phyloP scores from a whole-genome alignment of 768 basidiomycete genomes.

The Gloeopeniophorella convolvens region DNA sequence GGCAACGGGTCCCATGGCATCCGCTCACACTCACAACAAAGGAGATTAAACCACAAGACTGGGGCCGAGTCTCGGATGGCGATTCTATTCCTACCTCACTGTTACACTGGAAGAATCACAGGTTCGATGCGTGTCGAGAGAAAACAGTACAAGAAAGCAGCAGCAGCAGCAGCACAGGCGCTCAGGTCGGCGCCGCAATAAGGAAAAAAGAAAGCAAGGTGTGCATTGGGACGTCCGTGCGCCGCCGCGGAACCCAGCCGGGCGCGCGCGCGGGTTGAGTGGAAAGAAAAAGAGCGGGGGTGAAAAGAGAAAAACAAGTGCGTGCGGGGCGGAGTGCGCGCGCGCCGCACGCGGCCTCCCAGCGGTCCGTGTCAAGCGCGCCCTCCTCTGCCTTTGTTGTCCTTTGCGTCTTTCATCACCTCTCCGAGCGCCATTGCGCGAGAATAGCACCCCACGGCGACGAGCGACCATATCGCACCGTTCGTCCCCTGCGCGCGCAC shows the following conservation, averaged over 20 bases:
- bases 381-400: conserved; percentile 52
- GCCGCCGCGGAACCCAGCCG: conserved; percentile 10
- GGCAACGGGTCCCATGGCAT: too few species aligned
- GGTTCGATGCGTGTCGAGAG: too few species aligned
- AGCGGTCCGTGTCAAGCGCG: conserved; percentile 38
- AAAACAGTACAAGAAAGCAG: too few species aligned
- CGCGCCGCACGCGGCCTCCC: conserved; percentile 13
- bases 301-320: neutral
- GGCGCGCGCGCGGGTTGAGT: neutral
- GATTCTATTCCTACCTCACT: too few species aligned
- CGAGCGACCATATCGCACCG: conserved; percentile 70
- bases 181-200: too few species aligned
- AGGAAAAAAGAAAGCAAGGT: neutral
- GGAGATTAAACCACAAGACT: too few species aligned
- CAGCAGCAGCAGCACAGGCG: too few species aligned
- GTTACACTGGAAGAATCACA: conserved; percentile 23
- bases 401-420: conserved; percentile 57
- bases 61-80: too few species aligned
- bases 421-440: conserved; percentile 65
- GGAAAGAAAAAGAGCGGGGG: neutral
- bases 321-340: conserved; percentile 23
- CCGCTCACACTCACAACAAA: too few species aligned
- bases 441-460: conserved; percentile 61
- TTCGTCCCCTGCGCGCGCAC: conserved; percentile 63
- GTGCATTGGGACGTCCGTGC: conserved; percentile 1